These are phyloP conservation scores for Dissophora ornata DNA, from an alignment of 192 early-diverging fungal species.

Conservation along the genomic window DNA sequence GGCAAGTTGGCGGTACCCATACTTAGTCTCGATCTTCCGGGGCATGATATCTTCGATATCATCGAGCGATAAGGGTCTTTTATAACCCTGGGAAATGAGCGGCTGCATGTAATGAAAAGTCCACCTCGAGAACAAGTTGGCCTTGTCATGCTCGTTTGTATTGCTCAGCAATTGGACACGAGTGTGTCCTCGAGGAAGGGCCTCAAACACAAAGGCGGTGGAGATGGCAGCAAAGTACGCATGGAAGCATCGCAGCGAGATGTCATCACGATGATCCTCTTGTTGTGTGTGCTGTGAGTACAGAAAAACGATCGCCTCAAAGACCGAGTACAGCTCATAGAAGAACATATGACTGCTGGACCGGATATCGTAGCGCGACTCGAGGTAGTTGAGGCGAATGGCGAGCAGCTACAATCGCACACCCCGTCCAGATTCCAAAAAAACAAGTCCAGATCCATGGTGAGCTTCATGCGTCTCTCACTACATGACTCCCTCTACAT, in stretches of 20 bases:
- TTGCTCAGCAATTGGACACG: conserved; percentile 20
- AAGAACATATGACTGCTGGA: conserved; percentile 20
- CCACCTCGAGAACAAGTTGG: conserved; percentile 39
- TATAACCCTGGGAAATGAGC: conserved; percentile 15
- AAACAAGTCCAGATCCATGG: no score
- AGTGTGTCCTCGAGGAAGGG: conserved; percentile 21
- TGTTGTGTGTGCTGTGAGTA: conserved; percentile 19
- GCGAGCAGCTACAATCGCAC: conserved; percentile 20
- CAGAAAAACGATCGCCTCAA: neutral
- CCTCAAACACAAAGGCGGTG: conserved; percentile 22
- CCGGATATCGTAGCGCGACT: conserved; percentile 26
- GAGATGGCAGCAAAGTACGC: conserved; percentile 18
- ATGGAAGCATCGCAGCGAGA: neutral
- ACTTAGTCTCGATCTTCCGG: neutral
- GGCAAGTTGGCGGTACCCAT: conserved; percentile 4
- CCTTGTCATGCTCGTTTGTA: conserved; percentile 31
- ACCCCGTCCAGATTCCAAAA: no score
- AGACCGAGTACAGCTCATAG: conserved; percentile 16
- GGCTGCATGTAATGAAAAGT: conserved; percentile 32
- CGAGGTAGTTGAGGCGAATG: conserved; percentile 16
- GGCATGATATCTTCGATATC: conserved; percentile 26
- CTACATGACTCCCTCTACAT: neutral
- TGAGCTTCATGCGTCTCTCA: neutral
- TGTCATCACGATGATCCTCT: neutral
- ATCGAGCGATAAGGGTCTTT: neutral